Evolutionary conservation across 768 basidiomycete genomes (phyloP), one percentile per base, ranked within the genome.

Genomic region (Pholiota molesta): DNA sequence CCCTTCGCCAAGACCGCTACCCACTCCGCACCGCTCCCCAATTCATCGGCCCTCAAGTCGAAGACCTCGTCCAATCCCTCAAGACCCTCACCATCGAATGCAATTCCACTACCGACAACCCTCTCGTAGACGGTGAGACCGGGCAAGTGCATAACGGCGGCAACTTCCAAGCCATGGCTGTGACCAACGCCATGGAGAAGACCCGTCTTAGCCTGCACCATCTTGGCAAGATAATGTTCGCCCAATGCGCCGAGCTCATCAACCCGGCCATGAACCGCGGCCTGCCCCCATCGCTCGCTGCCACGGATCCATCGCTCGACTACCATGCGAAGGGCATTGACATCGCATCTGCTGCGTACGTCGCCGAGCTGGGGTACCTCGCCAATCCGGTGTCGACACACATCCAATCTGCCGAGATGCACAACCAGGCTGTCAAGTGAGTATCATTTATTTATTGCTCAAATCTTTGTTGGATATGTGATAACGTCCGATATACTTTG

Each of bases 21-120:
- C 79, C 88, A 13, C 77, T 91, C 35, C 83, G 91, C 52, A 92
- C 91, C 0, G 81, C 91, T 0, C 87, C 92, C 3, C 93, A 95
- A 73, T 95, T 91, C 78, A 77, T 95, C 52, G 94, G 94, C 11
- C 94, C 94, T 11, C 91, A 93, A 69, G 79, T 94, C 28, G 91
- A 94, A 72, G 92, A 94, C 66, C 80, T 95, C 52, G 77, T 92
- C 3, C 76, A 81, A 13, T 83, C 94, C 2, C 74, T 86, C 57
- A 81, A 83, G 35, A 84, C 86, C 3, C 78, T 95, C 39, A 85
- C 86, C 3, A 80, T 82, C 35, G 94, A 95, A 72, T 86, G 90
- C 75, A 95, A 95, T 72, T 91, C 91, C 31, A 94, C 94, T 19
- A 95, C 94, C 4, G 94, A 95, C 71, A 95, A 95, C 70, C 94